Base-by-base conservation (phyloP, 2,329 filamentous ascomycete genomes). In the Fusarium succisae region DNA sequence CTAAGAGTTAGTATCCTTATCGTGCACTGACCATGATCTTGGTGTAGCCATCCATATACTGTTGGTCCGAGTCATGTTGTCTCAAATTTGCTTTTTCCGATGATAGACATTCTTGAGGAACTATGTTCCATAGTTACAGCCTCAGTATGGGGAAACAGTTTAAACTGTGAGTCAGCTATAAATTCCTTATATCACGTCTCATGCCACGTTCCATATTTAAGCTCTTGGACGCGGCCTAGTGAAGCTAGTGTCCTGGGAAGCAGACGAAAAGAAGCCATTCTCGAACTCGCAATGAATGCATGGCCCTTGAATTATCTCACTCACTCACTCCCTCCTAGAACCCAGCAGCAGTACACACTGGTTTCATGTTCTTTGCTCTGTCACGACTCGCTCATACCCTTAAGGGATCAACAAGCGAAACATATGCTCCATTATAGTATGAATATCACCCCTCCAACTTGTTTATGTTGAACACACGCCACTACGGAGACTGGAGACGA, bases 61-160 rank as follows among this genome's bases (percentile, higher is more conserved):
- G 57, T 58, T 68, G 66, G 60, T 70, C 61, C 71, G 71, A 74
- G 71, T 74, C 71, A 74, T 74, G 54, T 32, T 70, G 58, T 64
- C 70, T 66, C 64, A 54, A 72, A 51, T 54, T 57, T 64, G 38
- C 53, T 63, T 67, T 75, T 54, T 53, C 64, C 63, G 74, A 73
- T 58, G 63, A 69, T 68, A 63, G 66, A 75, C 65, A 66, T 60
- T 63, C 48, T 70, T 67, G 56, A 73, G 61, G 39, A 69, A 60
- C 50, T 56, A 32, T 68, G 50, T 67, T 74, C 51, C 47, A 65
- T 72, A 35, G 14, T 35, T 35, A 51, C 50, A 67, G 51, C 62
- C 60, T 72, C 67, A 69, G 62, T 78, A 73, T 75, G 76, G 74
- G 76, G 76, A 74, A 70, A 50, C 50, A 69, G n/a, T 47, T 63